Conservation (phyloP, 208 protist genomes). For the Balamuthia mandrillaris region DNA sequence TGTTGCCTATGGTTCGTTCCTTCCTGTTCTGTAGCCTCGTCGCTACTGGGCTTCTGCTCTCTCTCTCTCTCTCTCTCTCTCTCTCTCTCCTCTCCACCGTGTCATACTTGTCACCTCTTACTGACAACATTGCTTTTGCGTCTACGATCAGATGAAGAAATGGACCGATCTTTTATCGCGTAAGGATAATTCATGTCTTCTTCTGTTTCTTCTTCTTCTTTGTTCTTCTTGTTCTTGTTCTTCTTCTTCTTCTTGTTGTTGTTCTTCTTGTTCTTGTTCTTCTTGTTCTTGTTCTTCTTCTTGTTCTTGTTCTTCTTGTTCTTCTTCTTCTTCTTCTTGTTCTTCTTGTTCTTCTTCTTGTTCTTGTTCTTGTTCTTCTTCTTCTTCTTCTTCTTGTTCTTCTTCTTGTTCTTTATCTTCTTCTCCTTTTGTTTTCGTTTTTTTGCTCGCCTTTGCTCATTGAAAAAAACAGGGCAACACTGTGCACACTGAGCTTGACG, state of each 20-base stretch:
- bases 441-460: not conserved
- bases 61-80: not conserved
- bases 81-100: not conserved
- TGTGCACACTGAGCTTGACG: slow-evolving; percentile 47
- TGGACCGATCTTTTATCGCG: not conserved
- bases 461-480: not conserved
- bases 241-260: not conserved
- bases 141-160: not conserved
- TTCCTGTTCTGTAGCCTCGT: no score
- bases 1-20: no score
- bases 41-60: no score
- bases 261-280: not conserved
- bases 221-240: not conserved
- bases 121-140: not conserved
- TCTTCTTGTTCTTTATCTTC: not conserved
- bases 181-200: no score
- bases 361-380: not conserved
- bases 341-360: not conserved
- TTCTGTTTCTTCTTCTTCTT: not conserved
- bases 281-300: not conserved
- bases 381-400: no score
- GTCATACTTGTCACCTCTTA: not conserved
- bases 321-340: not conserved
- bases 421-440: not conserved
- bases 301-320: not conserved